These are phyloP conservation scores for Eimeria necatrix DNA, from an alignment of 169 alveolate genomes.

Conservation along the genomic window DNA sequence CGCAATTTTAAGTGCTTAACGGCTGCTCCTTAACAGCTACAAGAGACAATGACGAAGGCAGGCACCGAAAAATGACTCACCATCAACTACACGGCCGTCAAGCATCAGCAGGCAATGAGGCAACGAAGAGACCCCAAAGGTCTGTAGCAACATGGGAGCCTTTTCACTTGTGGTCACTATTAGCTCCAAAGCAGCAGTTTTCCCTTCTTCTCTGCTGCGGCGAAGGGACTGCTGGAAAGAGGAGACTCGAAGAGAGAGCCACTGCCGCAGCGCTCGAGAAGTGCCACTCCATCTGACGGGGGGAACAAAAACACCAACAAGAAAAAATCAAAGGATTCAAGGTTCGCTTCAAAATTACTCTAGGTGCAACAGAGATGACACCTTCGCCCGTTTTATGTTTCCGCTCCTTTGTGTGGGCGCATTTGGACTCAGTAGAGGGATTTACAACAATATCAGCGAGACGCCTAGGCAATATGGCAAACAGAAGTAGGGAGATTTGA, in stretches of 20 bases:
- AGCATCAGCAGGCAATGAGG: slow-evolving; percentile 42
- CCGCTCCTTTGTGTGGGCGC: no score
- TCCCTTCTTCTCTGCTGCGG: not conserved
- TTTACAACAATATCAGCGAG: no score
- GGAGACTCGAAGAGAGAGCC: slow-evolving; percentile 32
- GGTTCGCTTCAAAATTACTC: no score
- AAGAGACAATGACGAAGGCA: no score
- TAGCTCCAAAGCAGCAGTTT: not conserved
- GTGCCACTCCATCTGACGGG: slow-evolving; percentile 49
- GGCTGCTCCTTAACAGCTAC: no score
- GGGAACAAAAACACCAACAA: not conserved
- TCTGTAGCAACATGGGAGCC: slow-evolving; percentile 16
- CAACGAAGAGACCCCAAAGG: slow-evolving; percentile 37
- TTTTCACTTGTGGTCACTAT: slow-evolving; percentile 1
- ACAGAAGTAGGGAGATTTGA: no score
- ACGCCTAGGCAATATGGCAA: no score
- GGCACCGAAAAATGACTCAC: not conserved
- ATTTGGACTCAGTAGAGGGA: no score
- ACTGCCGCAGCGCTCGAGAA: slow-evolving; percentile 50
- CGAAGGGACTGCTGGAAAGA: not conserved
- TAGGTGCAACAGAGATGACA: no score
- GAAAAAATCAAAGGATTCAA: not conserved
- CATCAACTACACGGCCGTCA: slow-evolving; percentile 38
- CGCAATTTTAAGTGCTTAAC: no score
- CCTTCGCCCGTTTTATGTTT: no score